Conservation (phyloP, 2,329 filamentous ascomycete species). For the Cytospora leucostoma region DNA sequence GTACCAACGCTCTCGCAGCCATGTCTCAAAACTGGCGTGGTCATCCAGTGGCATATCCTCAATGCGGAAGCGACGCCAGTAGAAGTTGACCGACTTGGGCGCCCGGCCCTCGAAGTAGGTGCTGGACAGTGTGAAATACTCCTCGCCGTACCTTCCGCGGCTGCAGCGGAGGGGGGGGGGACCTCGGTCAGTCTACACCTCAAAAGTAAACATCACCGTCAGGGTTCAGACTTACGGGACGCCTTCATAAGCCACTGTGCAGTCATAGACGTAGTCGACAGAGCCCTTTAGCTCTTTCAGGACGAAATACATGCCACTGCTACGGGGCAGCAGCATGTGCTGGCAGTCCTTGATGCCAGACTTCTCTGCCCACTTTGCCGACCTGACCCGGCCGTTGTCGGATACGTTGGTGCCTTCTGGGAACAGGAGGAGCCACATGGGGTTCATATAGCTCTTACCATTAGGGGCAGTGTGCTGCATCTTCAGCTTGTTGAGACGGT, state of each 20-base stretch:
- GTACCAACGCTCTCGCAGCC: constrained; percentile 84
- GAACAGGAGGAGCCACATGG: constrained; percentile 90
- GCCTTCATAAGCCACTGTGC: constrained; percentile 93
- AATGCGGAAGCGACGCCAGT: constrained; percentile 86
- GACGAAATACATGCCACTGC: constrained; percentile 79
- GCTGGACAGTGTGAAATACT: constrained; percentile 82
- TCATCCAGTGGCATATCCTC: constrained; percentile 79
- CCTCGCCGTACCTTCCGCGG: constrained; percentile 81
- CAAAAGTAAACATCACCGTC: background rate
- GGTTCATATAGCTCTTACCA: constrained; percentile 61
- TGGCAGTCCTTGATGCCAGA: constrained; percentile 70
- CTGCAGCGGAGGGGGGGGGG: constrained; percentile 42
- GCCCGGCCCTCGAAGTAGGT: constrained; percentile 87
- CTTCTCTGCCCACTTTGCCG: constrained; percentile 75
- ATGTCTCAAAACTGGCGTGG: constrained; percentile 73
- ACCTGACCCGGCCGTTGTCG: constrained; percentile 68
- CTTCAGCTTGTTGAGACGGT: constrained; percentile 72
- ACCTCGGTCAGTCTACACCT: background rate
- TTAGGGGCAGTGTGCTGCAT: constrained; percentile 53
- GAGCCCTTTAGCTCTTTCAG: constrained; percentile 72
- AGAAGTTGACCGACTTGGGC: constrained; percentile 94
- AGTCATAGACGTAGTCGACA: constrained; percentile 86
- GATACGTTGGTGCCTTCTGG: constrained; percentile 86
- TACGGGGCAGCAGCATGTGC: constrained; percentile 75
- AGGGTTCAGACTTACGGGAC: constrained; percentile 67